A percentile compares a stretch with the other conserved stretches of the same genome.
phyloP scores from a whole-genome alignment of 1,284 basidiomycete species.

The Paramarasmius palmivorus region DNA sequence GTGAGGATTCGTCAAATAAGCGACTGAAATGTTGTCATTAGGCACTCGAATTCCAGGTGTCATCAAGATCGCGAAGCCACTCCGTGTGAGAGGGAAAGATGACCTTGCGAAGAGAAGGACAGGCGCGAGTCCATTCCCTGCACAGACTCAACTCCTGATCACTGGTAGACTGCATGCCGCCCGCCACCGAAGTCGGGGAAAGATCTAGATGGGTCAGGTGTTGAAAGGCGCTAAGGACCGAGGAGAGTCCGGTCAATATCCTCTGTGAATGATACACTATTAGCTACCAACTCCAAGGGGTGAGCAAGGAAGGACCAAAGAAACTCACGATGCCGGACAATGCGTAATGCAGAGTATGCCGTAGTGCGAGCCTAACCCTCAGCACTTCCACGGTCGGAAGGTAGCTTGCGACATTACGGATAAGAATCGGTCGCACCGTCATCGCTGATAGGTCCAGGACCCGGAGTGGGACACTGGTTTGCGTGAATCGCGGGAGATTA shows the following conservation, averaged over 20 bases:
- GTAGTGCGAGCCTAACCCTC: conserved; percentile 57
- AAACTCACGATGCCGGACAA: conserved; percentile 64
- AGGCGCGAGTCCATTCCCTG: conserved; percentile 52
- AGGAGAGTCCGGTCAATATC: conserved; percentile 41
- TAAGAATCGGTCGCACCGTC: conserved; percentile 54
- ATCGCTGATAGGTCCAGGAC: conserved; percentile 60
- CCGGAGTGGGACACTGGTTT: conserved; percentile 45
- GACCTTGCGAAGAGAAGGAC: conserved; percentile 52
- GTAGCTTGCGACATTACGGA: conserved; percentile 54
- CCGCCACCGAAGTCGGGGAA: conserved; percentile 50
- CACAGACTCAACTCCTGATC: conserved; percentile 55
- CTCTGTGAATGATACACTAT: conserved; percentile 28
- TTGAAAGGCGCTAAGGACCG: conserved; percentile 37
- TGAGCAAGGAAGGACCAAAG: conserved; percentile 4
- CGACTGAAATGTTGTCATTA: background rate
- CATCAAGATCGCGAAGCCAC: conserved; percentile 35
- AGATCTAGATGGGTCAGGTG: conserved; percentile 48
- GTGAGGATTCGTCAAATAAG: background rate
- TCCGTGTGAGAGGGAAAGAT: conserved; percentile 55
- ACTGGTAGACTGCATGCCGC: conserved; percentile 40
- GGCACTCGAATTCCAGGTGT: conserved; percentile 23
- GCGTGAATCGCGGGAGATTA: conserved; percentile 51
- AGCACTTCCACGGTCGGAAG: conserved; percentile 50
- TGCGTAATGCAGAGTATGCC: conserved; percentile 64
- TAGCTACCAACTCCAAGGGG: conserved; percentile 1